Percentiles rank a stretch among this genome's conserved stretches.
Evolutionary conservation across 108 stramenopile species (phyloP).

Genomic region (Fragilariopsis cylindrus): DNA sequence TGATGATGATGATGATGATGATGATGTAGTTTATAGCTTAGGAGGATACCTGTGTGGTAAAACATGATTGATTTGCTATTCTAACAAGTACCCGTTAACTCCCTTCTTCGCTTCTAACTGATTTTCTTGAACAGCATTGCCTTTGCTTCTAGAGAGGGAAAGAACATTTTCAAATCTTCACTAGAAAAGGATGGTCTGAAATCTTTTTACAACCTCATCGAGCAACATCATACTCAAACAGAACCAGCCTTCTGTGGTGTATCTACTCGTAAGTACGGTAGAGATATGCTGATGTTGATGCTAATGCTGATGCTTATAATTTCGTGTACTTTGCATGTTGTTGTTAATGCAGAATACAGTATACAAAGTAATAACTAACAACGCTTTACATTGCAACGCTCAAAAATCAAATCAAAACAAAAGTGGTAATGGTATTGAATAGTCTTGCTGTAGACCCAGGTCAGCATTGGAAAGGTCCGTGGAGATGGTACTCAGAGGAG

Average conservation of each 20-base stretch:
- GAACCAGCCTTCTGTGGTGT: slow-evolving; percentile 97
- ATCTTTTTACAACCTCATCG: slow-evolving; percentile 71
- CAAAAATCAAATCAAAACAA: background rate
- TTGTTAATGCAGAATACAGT: background rate
- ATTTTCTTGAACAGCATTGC: slow-evolving; percentile 33
- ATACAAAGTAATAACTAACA: background rate
- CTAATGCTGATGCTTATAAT: background rate
- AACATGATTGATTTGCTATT: too few relatives aligned
- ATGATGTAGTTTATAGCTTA: too few relatives aligned
- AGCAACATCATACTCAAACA: slow-evolving; percentile 78
- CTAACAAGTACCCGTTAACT: too few relatives aligned
- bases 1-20: too few relatives aligned
- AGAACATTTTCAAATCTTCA: slow-evolving; percentile 53
- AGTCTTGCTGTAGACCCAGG: slow-evolving; percentile 92
- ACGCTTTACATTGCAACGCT: background rate
- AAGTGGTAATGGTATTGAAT: slow-evolving; percentile 87
- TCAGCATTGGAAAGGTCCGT: slow-evolving; percentile 91
- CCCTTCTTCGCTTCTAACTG: too few relatives aligned
- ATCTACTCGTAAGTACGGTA: slow-evolving; percentile 52
- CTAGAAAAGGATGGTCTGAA: slow-evolving; percentile 45
- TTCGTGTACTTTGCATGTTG: background rate
- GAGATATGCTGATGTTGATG: background rate
- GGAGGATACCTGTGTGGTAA: too few relatives aligned
- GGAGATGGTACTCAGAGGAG: slow-evolving; percentile 94
- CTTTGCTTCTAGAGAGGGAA: slow-evolving; percentile 62